phyloP scores from a whole-genome alignment of 2,329 filamentous ascomycete species.

The Alternaria ethzedia region DNA sequence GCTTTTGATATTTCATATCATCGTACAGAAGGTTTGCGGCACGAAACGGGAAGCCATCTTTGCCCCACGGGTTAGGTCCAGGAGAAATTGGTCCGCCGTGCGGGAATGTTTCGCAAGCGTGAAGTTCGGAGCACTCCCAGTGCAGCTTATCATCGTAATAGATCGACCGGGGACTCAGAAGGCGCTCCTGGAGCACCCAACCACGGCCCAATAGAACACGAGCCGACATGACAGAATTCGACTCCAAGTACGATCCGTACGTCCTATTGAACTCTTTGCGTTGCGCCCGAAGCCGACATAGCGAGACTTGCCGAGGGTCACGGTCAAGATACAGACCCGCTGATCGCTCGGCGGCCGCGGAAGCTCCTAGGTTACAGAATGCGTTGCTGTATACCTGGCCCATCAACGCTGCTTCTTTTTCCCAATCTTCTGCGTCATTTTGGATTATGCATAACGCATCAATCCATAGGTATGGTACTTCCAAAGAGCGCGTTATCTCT shows the following conservation, averaged over 20 bases:
- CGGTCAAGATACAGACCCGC: background rate
- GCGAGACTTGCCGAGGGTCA: background rate
- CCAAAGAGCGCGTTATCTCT: background rate
- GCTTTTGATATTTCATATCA: background rate
- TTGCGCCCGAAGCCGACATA: background rate
- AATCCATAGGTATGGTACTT: background rate
- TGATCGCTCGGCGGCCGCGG: background rate
- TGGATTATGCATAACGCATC: background rate
- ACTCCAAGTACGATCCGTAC: background rate
- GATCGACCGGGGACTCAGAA: background rate
- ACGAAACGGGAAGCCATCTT: background rate
- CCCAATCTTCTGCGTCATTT: background rate
- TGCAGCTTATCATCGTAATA: background rate
- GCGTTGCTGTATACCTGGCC: background rate
- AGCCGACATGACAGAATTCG: background rate
- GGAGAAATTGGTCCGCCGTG: background rate
- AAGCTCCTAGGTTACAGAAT: background rate
- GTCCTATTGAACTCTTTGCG: background rate
- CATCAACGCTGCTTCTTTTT: background rate
- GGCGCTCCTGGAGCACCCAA: background rate
- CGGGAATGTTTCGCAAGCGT: background rate
- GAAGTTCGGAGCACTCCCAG: background rate
- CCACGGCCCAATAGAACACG: background rate
- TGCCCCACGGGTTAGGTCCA: background rate
- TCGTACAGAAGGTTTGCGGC: background rate